Percentiles rank a stretch among this genome's conserved stretches.
phyloP scores from a whole-genome alignment of 371 early-diverging fungal species.

The Mucor lusitanicus region DNA sequence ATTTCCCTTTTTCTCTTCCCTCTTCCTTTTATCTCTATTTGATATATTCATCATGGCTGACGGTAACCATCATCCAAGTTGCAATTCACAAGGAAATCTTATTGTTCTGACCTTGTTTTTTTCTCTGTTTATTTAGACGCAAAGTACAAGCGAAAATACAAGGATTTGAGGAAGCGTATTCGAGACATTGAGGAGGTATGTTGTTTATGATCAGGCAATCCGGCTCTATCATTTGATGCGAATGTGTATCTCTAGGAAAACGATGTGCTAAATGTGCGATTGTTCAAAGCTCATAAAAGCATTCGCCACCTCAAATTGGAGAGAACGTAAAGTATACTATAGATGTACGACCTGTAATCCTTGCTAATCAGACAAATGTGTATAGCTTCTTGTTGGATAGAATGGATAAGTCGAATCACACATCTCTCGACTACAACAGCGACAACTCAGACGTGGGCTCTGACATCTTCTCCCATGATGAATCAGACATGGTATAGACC shows the following conservation, averaged over 20 bases:
- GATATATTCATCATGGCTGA: conserved; percentile 4
- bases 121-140: background rate
- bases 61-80: background rate
- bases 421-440: conserved; percentile 5
- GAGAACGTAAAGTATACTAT: conserved; percentile 25
- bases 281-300: conserved; percentile 47
- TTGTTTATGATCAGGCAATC: background rate
- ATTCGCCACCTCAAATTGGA: conserved; percentile 42
- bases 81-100: background rate
- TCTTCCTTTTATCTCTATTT: background rate
- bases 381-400: conserved; percentile 31
- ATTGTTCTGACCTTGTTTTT: background rate
- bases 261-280: conserved; percentile 40
- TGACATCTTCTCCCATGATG: conserved; percentile 21
- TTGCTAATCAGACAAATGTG: background rate
- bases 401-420: conserved; percentile 19
- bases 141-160: conserved; percentile 38
- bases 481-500: background rate
- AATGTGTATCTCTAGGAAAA: conserved; percentile 39
- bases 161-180: conserved; percentile 62
- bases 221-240: background rate
- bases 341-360: background rate
- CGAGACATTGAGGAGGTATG: conserved; percentile 63
- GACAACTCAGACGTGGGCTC: conserved; percentile 28
- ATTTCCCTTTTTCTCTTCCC: conserved; percentile 1